Evolutionary conservation across 2,329 filamentous ascomycete genomes (phyloP).

Genomic region (Cordyceps cicadae): DNA sequence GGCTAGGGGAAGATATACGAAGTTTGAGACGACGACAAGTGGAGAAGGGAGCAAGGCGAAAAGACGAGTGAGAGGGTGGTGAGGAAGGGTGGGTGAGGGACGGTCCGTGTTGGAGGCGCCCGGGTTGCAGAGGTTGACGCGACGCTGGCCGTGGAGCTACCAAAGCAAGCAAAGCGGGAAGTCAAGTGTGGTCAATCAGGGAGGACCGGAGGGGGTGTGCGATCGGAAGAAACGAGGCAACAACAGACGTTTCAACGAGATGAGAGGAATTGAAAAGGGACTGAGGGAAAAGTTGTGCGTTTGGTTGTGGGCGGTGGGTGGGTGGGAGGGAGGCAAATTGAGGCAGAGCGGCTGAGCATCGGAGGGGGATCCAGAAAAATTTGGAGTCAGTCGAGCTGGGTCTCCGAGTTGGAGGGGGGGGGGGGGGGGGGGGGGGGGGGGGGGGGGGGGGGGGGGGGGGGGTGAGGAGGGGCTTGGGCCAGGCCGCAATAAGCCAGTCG

Average conservation of each 20-base stretch:
- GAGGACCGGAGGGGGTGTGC: neutral
- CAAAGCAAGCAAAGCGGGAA: neutral
- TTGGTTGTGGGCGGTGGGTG: neutral
- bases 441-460: neutral
- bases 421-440: neutral
- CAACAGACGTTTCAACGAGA: constrained; percentile 7
- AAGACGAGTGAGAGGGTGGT: neutral
- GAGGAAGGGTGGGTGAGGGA: constrained; percentile 2
- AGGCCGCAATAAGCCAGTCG: constrained; percentile 1
- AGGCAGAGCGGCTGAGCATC: constrained; percentile 7
- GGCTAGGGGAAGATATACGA: constrained; percentile 9
- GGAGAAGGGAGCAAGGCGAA: neutral
- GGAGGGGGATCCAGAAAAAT: constrained; percentile 11
- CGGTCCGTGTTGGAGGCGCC: constrained; percentile 9
- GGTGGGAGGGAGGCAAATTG: constrained; percentile 3
- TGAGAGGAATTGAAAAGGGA: neutral
- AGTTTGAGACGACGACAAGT: constrained; percentile 1
- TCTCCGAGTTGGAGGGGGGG: neutral
- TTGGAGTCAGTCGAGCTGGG: constrained; percentile 4
- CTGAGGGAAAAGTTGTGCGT: neutral
- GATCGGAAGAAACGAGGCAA: neutral
- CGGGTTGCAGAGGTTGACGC: neutral
- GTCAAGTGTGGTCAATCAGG: neutral
- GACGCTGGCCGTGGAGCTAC: constrained; percentile 3
- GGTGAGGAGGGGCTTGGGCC: neutral